Percentiles rank a stretch among this genome's conserved stretches.
Conservation (phyloP, 257 asterid genomes). For the Mitragyna speciosa region DNA sequence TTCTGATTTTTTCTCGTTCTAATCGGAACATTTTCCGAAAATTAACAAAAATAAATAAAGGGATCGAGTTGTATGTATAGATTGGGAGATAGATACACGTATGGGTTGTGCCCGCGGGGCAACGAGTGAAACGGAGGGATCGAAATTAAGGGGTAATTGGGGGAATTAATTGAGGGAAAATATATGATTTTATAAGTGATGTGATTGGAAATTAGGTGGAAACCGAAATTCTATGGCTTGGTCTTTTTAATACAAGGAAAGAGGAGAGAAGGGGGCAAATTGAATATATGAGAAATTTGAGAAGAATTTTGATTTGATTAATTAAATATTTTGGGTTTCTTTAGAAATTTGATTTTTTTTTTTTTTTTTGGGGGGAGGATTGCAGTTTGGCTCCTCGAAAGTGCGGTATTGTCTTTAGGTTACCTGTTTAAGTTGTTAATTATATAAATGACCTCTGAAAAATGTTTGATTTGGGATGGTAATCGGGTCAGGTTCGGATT, state of each 20-base stretch:
- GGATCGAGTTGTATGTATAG: not conserved
- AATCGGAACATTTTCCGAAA: conserved; percentile 12
- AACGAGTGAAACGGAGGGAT: not conserved
- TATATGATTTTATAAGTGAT: not conserved
- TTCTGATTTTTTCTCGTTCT: conserved; percentile 14
- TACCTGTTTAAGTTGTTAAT: not conserved
- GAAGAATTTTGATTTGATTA: not conserved
- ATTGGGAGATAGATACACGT: conserved; percentile 10
- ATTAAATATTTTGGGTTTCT: not conserved
- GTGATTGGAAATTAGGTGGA: not conserved
- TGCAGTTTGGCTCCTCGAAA: not conserved
- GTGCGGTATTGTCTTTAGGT: not conserved
- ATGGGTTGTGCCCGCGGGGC: not conserved
- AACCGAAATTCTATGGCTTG: not conserved
- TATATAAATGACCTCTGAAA: not conserved
- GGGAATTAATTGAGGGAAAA: conserved; percentile 4
- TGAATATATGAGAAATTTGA: not conserved
- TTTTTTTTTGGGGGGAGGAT: too few relatives aligned
- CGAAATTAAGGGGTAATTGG: not conserved
- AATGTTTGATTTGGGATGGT: not conserved
- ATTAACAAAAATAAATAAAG: not conserved
- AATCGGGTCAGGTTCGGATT: too few relatives aligned
- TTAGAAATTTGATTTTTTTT: not conserved
- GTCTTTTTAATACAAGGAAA: not conserved
- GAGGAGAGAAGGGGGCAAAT: not conserved